These are phyloP conservation scores for Vaccinium macrocarpon DNA, from an alignment of 148 eudicot species.

Conservation along the genomic window DNA sequence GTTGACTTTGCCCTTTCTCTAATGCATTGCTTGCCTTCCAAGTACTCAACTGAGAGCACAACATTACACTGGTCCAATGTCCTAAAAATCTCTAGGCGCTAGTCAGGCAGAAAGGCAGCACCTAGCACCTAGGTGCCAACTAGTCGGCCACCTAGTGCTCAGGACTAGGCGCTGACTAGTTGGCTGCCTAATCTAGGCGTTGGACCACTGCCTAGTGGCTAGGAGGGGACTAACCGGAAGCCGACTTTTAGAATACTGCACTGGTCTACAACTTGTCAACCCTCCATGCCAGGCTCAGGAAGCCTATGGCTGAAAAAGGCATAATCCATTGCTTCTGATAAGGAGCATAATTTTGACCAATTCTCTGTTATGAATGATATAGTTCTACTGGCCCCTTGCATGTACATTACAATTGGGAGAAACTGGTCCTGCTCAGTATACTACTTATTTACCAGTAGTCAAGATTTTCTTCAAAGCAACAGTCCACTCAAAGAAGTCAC, in stretches of 20 bases:
- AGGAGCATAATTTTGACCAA: neutral
- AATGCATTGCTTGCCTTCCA: neutral
- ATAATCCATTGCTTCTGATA: neutral
- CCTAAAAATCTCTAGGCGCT: no score
- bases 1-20: neutral
- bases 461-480: neutral
- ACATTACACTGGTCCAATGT: neutral
- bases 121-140: no score
- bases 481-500: neutral
- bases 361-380: neutral
- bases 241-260: neutral
- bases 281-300: neutral
- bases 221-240: no score
- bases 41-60: neutral
- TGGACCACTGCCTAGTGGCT: no score
- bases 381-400: neutral
- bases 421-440: neutral
- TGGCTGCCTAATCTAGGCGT: no score
- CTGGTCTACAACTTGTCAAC: neutral
- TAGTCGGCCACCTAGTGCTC: no score
- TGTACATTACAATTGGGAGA: neutral
- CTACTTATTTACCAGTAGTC: neutral
- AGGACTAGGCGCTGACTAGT: no score
- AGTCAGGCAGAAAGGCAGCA: no score
- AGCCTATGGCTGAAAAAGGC: constrained; percentile 3